Base-by-base conservation (phyloP, 805 yeast genomes). In the Teunomyces cretensis region DNA sequence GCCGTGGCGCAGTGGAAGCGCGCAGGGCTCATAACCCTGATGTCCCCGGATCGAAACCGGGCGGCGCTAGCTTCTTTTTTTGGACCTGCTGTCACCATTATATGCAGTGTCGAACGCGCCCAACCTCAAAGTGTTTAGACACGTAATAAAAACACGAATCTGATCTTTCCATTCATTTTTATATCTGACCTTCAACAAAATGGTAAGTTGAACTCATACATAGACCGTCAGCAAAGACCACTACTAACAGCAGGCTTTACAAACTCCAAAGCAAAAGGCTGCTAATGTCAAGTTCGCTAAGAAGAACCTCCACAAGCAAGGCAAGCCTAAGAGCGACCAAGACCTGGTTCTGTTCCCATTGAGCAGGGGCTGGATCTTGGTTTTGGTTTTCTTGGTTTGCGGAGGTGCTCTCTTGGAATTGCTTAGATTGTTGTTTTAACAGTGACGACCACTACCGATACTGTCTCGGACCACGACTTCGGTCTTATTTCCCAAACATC, bases 11-110 rank as follows among this genome's bases (percentile, higher is more conserved):
- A 86, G 94, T 85, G 94, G 94, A 86, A 86, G 92, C 94, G 94
- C 91, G 92, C 92, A 84, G 94, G 94, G 95, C 95, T 86, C 95
- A 86, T 86, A 86, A 86, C 95, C 92, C 94, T 86, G 92, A 86
- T 84, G 92, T 85, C 95, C 90, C 80, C 74, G 90, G 94, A 86
- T 86, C 94, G 94, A 86, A 85, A 86, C 92, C 88, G 73, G 79
- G 88, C 88, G 86, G 86, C 88, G 94, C 94, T 86, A 85, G 38
- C 38, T 35, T 35, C 17, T 55, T 55, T 64, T 66, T 71, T 76
- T 27, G 16, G 5, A 7, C 26, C 33, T 22, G 41, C 15, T 14
- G 16, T n/a, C 14, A 8, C 11, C 17, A 11, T 38, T 28, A 14
- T 26, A 38, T 38, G 14, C 41, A 27, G 41, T 6, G 9, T 3